Conservation (phyloP, 176 grass and related monocot genomes). For the Coix lacrymajobi region DNA sequence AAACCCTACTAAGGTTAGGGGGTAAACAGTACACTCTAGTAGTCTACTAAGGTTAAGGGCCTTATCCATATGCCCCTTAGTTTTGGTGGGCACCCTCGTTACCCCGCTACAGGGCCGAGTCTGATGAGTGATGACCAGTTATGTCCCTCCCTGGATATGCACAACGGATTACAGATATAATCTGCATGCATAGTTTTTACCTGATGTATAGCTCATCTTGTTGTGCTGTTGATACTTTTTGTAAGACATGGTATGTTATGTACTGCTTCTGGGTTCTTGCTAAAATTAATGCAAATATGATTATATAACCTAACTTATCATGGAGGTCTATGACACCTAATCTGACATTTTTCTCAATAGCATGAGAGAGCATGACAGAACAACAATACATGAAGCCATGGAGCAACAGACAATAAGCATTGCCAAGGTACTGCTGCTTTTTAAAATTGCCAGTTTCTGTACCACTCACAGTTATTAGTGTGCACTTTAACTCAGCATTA, state of each 20-base stretch:
- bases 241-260: neutral
- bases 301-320: conserved; percentile 9
- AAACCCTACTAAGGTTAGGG: neutral
- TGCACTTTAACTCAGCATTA: conserved; percentile 6
- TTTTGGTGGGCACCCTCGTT: too few species aligned
- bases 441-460: neutral
- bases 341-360: conserved; percentile 44
- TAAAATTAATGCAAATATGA: neutral
- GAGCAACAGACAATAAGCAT: conserved; percentile 98
- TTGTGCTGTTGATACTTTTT: neutral
- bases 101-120: neutral
- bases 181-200: neutral
- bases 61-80: neutral
- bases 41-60: neutral
- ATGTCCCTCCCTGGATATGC: neutral
- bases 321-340: neutral
- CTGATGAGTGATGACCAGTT: neutral
- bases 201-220: neutral
- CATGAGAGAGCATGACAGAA: conserved; percentile 93
- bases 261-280: neutral
- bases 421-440: conserved; percentile 66
- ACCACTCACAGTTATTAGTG: neutral
- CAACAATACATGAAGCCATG: conserved; percentile 99
- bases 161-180: neutral
- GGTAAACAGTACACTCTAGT: neutral